These are phyloP conservation scores for Dipodascopsis uninucleata DNA, from an alignment of 805 yeast species.

Conservation along the genomic window DNA sequence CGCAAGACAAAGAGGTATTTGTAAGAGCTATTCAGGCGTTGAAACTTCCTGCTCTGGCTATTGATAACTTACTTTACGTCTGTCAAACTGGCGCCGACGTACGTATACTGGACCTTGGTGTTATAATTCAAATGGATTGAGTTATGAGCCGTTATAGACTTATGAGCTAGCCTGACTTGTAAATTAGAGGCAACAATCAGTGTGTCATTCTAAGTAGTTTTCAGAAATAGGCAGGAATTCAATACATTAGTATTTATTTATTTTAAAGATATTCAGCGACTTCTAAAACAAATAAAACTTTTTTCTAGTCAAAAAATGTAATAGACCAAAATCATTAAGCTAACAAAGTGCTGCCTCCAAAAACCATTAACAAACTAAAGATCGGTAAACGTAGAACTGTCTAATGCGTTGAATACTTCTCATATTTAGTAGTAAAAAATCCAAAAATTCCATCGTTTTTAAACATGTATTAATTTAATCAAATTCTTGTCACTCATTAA, in stretches of 20 bases:
- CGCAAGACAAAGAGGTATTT: background rate
- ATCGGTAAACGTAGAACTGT: no score
- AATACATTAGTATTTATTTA: background rate
- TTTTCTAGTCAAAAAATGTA: background rate
- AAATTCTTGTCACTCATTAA: no score
- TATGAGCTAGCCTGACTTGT: no score
- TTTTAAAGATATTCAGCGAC: background rate
- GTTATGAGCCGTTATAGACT: no score
- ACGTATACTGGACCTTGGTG: slow-evolving; percentile 17
- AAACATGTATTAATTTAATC: no score
- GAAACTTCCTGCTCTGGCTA: slow-evolving; percentile 11
- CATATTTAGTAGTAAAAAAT: background rate
- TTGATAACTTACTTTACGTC: slow-evolving; percentile 10
- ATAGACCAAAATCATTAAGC: background rate
- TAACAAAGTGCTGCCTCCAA: no score
- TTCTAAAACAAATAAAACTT: background rate
- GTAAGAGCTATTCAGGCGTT: slow-evolving; percentile 16
- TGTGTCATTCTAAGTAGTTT: no score
- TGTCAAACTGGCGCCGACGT: slow-evolving; percentile 20
- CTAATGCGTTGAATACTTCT: background rate
- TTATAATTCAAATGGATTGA: no score
- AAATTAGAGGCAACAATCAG: no score
- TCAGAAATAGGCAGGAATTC: background rate
- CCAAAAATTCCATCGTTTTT: background rate
- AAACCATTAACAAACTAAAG: no score